Evolutionary conservation across 768 basidiomycete genomes (phyloP).

Genomic region (Lactifluus echinatus): DNA sequence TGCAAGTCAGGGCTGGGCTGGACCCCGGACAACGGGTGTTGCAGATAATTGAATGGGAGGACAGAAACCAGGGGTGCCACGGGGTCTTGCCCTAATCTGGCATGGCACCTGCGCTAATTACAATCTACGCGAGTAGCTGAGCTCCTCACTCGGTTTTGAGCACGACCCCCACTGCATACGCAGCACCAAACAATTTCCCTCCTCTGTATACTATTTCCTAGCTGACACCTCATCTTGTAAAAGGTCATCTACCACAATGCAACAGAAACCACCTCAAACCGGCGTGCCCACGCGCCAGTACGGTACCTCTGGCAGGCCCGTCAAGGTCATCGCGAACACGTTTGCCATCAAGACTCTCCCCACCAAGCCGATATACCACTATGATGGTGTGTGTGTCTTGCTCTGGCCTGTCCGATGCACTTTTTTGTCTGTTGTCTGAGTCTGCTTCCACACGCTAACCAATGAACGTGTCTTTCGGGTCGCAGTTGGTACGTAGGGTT

Average conservation of each 20-base stretch:
- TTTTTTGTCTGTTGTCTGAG: background rate
- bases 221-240: background rate
- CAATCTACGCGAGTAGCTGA: background rate
- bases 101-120: background rate
- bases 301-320: constrained; percentile 3
- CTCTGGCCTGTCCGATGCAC: background rate
- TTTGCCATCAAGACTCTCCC: constrained; percentile 14
- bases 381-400: constrained; percentile 7
- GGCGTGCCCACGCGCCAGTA: constrained; percentile 2
- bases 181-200: background rate
- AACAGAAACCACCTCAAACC: background rate
- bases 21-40: background rate
- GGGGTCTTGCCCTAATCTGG: constrained; percentile 3
- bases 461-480: background rate
- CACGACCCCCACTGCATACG: no score
- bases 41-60: background rate
- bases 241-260: background rate
- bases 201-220: no score
- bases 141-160: background rate
- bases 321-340: constrained; percentile 11
- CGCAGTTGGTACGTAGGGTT: constrained; percentile 11
- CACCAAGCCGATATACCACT: constrained; percentile 10
- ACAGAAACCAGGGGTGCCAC: background rate
- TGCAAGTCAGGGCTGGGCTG: background rate
- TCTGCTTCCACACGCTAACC: background rate